Evolutionary conservation across 306 rosid genomes (phyloP).

Genomic region (Cucurbita moschata): DNA sequence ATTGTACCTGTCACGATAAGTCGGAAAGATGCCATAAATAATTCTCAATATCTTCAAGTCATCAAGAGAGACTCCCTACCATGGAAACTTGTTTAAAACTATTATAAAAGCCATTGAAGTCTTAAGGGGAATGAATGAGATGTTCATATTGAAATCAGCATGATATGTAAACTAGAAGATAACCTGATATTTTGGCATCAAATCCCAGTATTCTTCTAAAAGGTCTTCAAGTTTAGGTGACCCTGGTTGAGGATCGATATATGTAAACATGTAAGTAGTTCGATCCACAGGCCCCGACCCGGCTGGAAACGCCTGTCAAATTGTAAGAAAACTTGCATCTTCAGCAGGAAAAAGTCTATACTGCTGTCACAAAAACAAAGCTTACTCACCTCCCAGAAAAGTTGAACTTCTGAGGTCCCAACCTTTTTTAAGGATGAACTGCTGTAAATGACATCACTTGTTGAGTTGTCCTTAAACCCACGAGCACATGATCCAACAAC

Average conservation of each 20-base stretch:
- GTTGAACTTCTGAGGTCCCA: conserved; percentile 62
- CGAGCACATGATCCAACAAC: conserved; percentile 94
- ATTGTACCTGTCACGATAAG: conserved; percentile 61
- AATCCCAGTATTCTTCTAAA: conserved; percentile 73
- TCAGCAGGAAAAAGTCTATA: background rate
- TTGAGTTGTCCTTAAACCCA: conserved; percentile 47
- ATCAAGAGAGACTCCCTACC: conserved; percentile 70
- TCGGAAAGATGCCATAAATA: conserved; percentile 79
- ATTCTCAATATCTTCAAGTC: conserved; percentile 64
- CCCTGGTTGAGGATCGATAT: conserved; percentile 69
- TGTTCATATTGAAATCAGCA: background rate
- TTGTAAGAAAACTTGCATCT: conserved; percentile 15
- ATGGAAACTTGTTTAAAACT: background rate
- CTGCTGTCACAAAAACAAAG: conserved; percentile 4
- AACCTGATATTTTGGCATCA: conserved; percentile 93
- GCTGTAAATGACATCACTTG: conserved; percentile 78
- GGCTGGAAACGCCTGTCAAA: conserved; percentile 82
- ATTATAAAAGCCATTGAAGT: background rate
- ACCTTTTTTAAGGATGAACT: conserved; percentile 56
- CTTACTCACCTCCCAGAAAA: conserved; percentile 83
- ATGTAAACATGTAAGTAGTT: conserved; percentile 88
- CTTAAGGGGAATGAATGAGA: background rate
- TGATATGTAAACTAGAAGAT: conserved; percentile 1
- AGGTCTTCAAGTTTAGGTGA: conserved; percentile 72
- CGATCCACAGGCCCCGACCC: conserved; percentile 89